Conservation (phyloP, 345 rosid species). For the Gossypium sturtianum region DNA sequence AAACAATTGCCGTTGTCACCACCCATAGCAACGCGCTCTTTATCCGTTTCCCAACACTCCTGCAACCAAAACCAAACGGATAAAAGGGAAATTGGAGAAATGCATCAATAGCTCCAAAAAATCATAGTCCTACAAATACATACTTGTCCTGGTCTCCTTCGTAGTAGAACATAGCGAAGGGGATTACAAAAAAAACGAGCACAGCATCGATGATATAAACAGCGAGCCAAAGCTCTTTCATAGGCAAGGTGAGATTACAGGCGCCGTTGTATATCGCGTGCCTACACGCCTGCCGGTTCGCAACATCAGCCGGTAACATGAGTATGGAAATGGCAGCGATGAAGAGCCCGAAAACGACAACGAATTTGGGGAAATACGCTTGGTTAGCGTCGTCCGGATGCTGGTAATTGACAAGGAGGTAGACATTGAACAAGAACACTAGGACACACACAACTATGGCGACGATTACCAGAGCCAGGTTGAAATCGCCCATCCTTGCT, state of each 20-base stretch:
- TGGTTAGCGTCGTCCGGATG: slow-evolving; percentile 98
- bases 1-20: slow-evolving; percentile 65
- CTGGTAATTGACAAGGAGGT: slow-evolving; percentile 96
- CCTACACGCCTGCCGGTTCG: slow-evolving; percentile 95
- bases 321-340: slow-evolving; percentile 85
- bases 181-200: slow-evolving; percentile 89
- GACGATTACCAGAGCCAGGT: slow-evolving; percentile 97
- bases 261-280: slow-evolving; percentile 91
- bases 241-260: slow-evolving; percentile 84
- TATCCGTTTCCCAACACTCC: slow-evolving; percentile 74
- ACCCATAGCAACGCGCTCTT: slow-evolving; percentile 88
- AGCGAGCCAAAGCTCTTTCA: slow-evolving; percentile 96
- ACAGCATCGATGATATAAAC: slow-evolving; percentile 80
- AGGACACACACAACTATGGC: slow-evolving; percentile 84
- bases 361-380: slow-evolving; percentile 95
- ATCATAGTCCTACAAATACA: slow-evolving; percentile 32
- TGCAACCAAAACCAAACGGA: slow-evolving; percentile 24
- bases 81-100: background rate
- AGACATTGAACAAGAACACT: slow-evolving; percentile 82
- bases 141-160: slow-evolving; percentile 98
- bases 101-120: background rate
- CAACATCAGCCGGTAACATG: slow-evolving; percentile 98
- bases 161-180: slow-evolving; percentile 96
- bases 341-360: slow-evolving; percentile 91
- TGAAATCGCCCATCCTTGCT: slow-evolving; percentile 87